Conservation (phyloP, 2,329 filamentous ascomycete species). For the Gremmenia infestans region DNA sequence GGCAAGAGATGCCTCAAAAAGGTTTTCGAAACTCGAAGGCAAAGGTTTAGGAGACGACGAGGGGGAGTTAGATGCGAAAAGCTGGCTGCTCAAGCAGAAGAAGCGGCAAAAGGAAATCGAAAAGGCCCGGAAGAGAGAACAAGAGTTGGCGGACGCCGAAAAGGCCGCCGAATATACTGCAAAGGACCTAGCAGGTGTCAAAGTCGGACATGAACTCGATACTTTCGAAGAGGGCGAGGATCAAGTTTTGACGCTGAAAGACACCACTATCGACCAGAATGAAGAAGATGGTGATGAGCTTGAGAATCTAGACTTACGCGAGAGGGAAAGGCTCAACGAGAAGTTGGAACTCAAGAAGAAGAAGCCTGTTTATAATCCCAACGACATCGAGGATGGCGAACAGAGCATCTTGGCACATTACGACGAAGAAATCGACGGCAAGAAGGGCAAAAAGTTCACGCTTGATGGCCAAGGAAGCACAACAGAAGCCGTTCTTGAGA, state of each 20-base stretch:
- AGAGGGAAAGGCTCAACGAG: slow-evolving; percentile 68
- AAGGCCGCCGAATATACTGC: slow-evolving; percentile 73
- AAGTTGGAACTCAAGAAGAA: slow-evolving; percentile 85
- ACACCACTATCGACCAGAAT: slow-evolving; percentile 76
- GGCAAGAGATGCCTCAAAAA: slow-evolving; percentile 77
- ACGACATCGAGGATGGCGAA: slow-evolving; percentile 61
- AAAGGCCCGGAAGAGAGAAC: slow-evolving; percentile 64
- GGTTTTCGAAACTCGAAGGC: slow-evolving; percentile 71
- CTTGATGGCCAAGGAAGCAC: slow-evolving; percentile 72
- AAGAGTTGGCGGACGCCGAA: slow-evolving; percentile 75
- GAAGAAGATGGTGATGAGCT: slow-evolving; percentile 89
- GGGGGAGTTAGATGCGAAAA: slow-evolving; percentile 66
- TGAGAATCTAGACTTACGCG: slow-evolving; percentile 68
- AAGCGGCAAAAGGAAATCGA: slow-evolving; percentile 91
- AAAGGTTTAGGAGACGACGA: slow-evolving; percentile 78
- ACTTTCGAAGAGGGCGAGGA: slow-evolving; percentile 80
- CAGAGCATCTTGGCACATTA: slow-evolving; percentile 79
- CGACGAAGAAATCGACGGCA: slow-evolving; percentile 89
- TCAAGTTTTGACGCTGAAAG: slow-evolving; percentile 91
- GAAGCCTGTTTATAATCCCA: slow-evolving; percentile 82
- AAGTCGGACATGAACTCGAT: slow-evolving; percentile 81
- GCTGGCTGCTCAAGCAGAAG: slow-evolving; percentile 86
- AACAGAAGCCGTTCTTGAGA: slow-evolving; percentile 52
- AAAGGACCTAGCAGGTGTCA: slow-evolving; percentile 82
- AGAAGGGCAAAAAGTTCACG: slow-evolving; percentile 83